Conservation (phyloP, 495 filamentous ascomycete genomes). For the Aspergillus hancockii region DNA sequence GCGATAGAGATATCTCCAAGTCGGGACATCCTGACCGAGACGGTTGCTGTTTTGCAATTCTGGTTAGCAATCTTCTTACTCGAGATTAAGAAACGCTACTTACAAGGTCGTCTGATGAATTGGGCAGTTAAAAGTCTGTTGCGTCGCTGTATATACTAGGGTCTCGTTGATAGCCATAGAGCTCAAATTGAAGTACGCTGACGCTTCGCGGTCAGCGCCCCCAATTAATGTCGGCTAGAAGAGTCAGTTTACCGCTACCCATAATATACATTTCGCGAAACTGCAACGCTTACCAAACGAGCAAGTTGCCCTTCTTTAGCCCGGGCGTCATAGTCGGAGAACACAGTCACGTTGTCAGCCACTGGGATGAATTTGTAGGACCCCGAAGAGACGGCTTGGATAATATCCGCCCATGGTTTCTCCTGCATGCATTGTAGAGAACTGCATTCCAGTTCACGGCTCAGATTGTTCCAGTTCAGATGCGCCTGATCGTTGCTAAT, state of each 20-base stretch:
- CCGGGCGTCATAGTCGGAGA: conserved; percentile 14
- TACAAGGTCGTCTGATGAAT: background rate
- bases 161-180: conserved; percentile 13
- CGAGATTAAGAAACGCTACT: too few relatives aligned
- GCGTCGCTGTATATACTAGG: background rate
- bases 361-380: conserved; percentile 13
- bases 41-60: too few relatives aligned
- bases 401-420: background rate
- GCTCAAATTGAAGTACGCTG: conserved; percentile 8
- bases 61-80: too few relatives aligned
- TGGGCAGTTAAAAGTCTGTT: conserved; percentile 12
- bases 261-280: background rate
- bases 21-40: conserved; percentile 29
- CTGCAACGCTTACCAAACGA: conserved; percentile 7
- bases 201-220: conserved; percentile 6
- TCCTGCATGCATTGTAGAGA: conserved; percentile 4
- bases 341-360: conserved; percentile 12
- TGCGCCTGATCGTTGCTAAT: background rate
- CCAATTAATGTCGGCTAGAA: conserved; percentile 10
- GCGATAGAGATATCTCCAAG: conserved; percentile 52
- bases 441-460: background rate
- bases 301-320: conserved; percentile 6
- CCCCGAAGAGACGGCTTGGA: background rate
- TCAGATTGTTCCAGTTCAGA: background rate
- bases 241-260: conserved; percentile 7